Evolutionary conservation across 140 eudicot species (phyloP).

Genomic region (Anethum foeniculum): DNA sequence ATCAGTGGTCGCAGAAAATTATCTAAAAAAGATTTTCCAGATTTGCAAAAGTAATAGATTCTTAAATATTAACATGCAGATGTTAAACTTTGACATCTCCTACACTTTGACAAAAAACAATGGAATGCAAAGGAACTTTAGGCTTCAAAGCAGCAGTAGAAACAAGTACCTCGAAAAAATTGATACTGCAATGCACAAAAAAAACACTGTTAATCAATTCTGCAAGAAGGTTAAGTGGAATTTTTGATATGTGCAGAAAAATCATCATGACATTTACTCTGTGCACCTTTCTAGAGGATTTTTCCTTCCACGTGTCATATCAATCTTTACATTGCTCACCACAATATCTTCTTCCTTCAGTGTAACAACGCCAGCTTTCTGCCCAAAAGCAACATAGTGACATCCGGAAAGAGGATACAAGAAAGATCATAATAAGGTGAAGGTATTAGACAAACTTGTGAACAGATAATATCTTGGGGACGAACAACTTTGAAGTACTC

Average conservation of each 20-base stretch:
- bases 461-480: slow-evolving; percentile 74
- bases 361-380: slow-evolving; percentile 37
- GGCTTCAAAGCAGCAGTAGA: neutral
- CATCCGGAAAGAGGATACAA: slow-evolving; percentile 8
- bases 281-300: slow-evolving; percentile 71
- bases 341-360: slow-evolving; percentile 72
- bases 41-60: neutral
- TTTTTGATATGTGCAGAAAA: neutral
- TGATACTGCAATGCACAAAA: slow-evolving; percentile 43
- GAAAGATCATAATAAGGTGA: neutral
- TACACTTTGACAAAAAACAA: neutral
- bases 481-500: slow-evolving; percentile 59
- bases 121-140: neutral
- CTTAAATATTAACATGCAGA: neutral
- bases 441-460: slow-evolving; percentile 45
- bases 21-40: neutral
- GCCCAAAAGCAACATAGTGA: slow-evolving; percentile 23
- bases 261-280: neutral
- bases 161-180: slow-evolving; percentile 66
- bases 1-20: neutral
- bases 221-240: neutral
- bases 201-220: neutral
- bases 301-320: slow-evolving; percentile 63
- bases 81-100: neutral
- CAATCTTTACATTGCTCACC: slow-evolving; percentile 79